A percentile compares a stretch with the other conserved stretches of the same genome.
Conservation (phyloP, 257 asterid genomes). For the Oldenlandia corymbosa region DNA sequence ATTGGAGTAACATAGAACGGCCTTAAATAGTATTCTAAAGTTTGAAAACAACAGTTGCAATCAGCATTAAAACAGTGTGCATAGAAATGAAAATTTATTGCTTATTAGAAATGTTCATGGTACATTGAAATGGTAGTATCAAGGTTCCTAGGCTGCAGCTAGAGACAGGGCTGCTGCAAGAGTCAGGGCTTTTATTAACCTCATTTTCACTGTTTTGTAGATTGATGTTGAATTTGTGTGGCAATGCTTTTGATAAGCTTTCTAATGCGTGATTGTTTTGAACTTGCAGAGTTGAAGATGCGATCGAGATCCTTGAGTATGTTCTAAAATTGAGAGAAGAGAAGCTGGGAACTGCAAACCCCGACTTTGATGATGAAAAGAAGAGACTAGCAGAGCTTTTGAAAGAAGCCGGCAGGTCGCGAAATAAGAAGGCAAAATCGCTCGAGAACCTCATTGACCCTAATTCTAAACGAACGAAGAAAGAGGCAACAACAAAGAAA, state of each 20-base stretch:
- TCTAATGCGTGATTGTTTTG: background rate
- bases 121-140: too few species aligned
- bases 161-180: background rate
- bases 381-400: conserved; percentile 84
- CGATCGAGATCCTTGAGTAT: conserved; percentile 89
- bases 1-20: background rate
- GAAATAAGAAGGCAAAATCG: conserved; percentile 89
- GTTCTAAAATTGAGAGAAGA: conserved; percentile 93
- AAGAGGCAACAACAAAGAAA: conserved; percentile 85
- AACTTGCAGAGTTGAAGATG: conserved; percentile 77
- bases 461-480: conserved; percentile 67
- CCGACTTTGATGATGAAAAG: conserved; percentile 96
- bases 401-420: conserved; percentile 92
- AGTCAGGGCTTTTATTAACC: background rate
- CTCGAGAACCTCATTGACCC: conserved; percentile 93
- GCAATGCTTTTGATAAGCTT: too few species aligned
- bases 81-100: too few species aligned
- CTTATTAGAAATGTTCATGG: too few species aligned
- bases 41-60: too few species aligned
- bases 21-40: too few species aligned
- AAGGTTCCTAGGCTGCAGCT: too few species aligned
- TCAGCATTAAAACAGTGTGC: too few species aligned
- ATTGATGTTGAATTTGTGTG: too few species aligned
- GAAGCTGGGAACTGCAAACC: conserved; percentile 97
- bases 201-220: background rate